A percentile compares a stretch with the other conserved stretches of the same genome.
These are phyloP conservation scores for Tribonema minus DNA, from an alignment of 108 stramenopile species.

Conservation along the genomic window DNA sequence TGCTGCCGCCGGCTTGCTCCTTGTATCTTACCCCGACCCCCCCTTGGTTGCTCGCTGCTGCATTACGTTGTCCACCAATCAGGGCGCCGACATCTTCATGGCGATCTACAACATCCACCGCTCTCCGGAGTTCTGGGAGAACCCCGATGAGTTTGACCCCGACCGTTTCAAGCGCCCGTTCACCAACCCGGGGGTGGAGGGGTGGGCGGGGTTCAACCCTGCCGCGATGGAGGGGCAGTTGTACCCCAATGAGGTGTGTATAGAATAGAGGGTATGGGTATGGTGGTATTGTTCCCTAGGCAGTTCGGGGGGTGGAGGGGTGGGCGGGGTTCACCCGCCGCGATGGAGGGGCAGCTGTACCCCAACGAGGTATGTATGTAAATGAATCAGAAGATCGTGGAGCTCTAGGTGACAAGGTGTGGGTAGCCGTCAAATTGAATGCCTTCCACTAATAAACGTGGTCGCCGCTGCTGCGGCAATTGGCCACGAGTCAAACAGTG, in stretches of 20 bases:
- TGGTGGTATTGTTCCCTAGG: too few relatives aligned
- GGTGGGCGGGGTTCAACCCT: constrained; percentile 87
- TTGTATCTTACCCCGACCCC: too few relatives aligned
- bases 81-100: constrained; percentile 79
- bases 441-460: too few relatives aligned
- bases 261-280: too few relatives aligned
- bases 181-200: constrained; percentile 71
- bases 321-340: constrained; percentile 86
- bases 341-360: constrained; percentile 75
- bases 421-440: too few relatives aligned
- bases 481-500: too few relatives aligned
- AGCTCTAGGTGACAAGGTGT: too few relatives aligned
- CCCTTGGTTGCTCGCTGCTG: too few relatives aligned
- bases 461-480: too few relatives aligned
- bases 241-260: constrained; percentile 81
- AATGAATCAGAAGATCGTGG: too few relatives aligned
- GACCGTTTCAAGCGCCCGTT: constrained; percentile 75
- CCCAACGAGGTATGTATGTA: constrained; percentile 87
- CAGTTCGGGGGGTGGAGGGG: constrained; percentile 63
- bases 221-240: constrained; percentile 71
- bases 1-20: too few relatives aligned
- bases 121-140: constrained; percentile 79
- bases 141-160: constrained; percentile 80
- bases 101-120: constrained; percentile 88
- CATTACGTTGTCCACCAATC: too few relatives aligned